Evolutionary conservation across 768 basidiomycete species (phyloP), one percentile per base, ranked within the genome.

Genomic region (Cubamyces lactineus): DNA sequence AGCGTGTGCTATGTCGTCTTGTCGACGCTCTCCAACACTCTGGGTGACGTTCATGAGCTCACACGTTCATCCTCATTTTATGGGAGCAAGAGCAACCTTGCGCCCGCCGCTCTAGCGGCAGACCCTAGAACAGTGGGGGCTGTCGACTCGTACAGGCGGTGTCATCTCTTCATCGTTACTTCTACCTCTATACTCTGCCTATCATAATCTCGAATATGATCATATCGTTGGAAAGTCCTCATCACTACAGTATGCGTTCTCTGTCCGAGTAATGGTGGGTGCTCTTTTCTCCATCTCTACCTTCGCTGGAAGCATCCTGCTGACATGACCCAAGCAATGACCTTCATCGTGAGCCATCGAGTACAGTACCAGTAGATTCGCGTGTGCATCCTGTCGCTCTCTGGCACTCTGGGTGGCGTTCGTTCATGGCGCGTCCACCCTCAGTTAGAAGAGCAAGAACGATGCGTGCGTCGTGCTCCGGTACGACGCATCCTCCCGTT

Each of bases 51-150:
- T 79, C 69, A n/a, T 67, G 62, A 74, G 61, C 73, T 76, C 73
- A 94, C 87, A 86, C 89, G 90, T 79, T 66, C 83, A 87, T 88
- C 85, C 92, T 94, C 89, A 96, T 96, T 96, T 96, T 92, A 93
- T 75, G 86, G 83, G 89, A 96, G 93, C 94, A 78, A 96, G 71
- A 93, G 57, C 21, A 16, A 58, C 43, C 57, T 19, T 55, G 1
- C 9, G 23, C 7, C 58, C 63, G 38, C 45, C 54, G 26, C 53
- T 64, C 54, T 59, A 64, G 63, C 57, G 58, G 38, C 42, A 46
- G 54, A 48, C 63, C 57, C 45, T 43, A 52, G 47, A 64, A 21
- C 17, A 34, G 50, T 59, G 63, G 40, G 52, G 63, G 63, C 59
- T 43, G 63, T 39, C 41, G 63, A 64, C 57, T 64, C 49, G 58